Evolutionary conservation across 2,329 filamentous ascomycete species (phyloP), one percentile per base, ranked within the genome.

Genomic region (Penicillium sp.): DNA sequence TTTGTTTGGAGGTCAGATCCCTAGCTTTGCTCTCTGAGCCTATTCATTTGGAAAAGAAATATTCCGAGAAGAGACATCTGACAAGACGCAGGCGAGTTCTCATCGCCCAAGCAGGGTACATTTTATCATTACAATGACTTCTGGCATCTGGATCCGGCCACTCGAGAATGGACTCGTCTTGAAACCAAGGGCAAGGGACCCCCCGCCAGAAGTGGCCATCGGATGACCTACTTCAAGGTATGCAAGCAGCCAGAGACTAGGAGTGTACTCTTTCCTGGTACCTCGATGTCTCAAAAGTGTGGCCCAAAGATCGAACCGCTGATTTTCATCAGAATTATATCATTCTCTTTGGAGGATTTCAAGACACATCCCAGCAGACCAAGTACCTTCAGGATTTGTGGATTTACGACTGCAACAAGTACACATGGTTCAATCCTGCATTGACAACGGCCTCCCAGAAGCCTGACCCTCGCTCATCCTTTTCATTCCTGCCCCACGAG

Each of bases 71-170:
- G 11, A 32, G 29, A 11, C 29, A n/a, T 24, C 48, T 57, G 44
- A 57, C 46, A 12, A 9, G 29, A 7, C 45, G 48, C 47, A 72
- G 70, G 91, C 52, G 93, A 98, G 71, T 98, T 98, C 68, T 94
- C 88, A 49, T 91, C 86, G 27, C 93, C 93, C 2, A 97, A 96
- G 66, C 93, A 97, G 70, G 93, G 93, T 4, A 97, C 91, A 0
- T 98, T 98, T 64, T 96, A 98, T 68, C 93, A 98, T 70, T 98
- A 98, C 73, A 95, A 95, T 63, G 93, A 97, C 72, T 97, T 98
- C 67, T 98, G 93, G 91, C 80, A 86, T 43, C 79, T 97, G 38
- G 90, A 97, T 64, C 86, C 91, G 0, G 79, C 78, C 7, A 84
- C 81, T 6, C 79, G 90, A 60, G 93, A 98, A 73, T 98, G 93